These are phyloP conservation scores for Akanthomyces uredinophilus DNA, from an alignment of 2,329 filamentous ascomycete genomes.

Conservation along the genomic window DNA sequence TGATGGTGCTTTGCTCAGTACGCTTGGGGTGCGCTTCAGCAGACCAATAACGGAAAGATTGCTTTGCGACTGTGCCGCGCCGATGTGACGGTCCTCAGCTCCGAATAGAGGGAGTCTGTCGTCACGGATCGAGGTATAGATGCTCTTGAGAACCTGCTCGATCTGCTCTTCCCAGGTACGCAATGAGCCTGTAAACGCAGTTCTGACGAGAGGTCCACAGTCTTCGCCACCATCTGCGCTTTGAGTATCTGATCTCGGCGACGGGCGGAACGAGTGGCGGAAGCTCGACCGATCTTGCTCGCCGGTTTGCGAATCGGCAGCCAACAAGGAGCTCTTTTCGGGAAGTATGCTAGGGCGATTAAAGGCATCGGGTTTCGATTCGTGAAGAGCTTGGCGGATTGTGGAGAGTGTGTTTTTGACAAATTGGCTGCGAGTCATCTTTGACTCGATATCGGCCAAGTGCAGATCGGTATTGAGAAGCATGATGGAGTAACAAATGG, in stretches of 20 bases:
- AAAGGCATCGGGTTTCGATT: slow-evolving; percentile 65
- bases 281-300: slow-evolving; percentile 38
- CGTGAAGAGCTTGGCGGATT: slow-evolving; percentile 68
- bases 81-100: slow-evolving; percentile 40
- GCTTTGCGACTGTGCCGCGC: slow-evolving; percentile 43
- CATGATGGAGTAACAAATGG: slow-evolving; percentile 93
- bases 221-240: slow-evolving; percentile 43
- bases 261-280: slow-evolving; percentile 47
- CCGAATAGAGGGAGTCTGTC: slow-evolving; percentile 84
- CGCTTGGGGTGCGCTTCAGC: slow-evolving; percentile 81
- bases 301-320: slow-evolving; percentile 27
- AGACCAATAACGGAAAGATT: slow-evolving; percentile 70
- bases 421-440: slow-evolving; percentile 94
- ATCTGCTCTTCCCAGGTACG: slow-evolving; percentile 85
- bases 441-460: slow-evolving; percentile 87
- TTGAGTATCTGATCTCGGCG: slow-evolving; percentile 41
- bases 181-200: slow-evolving; percentile 67
- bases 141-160: slow-evolving; percentile 85
- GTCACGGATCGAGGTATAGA: slow-evolving; percentile 83
- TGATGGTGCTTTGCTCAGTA: slow-evolving; percentile 87
- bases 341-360: slow-evolving; percentile 54
- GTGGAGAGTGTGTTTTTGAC: slow-evolving; percentile 95
- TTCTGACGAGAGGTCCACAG: slow-evolving; percentile 72
- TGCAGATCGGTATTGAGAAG: slow-evolving; percentile 95
- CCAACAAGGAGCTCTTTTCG: slow-evolving; percentile 32